Base-by-base conservation (phyloP, 1,139 yeast species). In the Yamadazyma songkhlaensis region DNA sequence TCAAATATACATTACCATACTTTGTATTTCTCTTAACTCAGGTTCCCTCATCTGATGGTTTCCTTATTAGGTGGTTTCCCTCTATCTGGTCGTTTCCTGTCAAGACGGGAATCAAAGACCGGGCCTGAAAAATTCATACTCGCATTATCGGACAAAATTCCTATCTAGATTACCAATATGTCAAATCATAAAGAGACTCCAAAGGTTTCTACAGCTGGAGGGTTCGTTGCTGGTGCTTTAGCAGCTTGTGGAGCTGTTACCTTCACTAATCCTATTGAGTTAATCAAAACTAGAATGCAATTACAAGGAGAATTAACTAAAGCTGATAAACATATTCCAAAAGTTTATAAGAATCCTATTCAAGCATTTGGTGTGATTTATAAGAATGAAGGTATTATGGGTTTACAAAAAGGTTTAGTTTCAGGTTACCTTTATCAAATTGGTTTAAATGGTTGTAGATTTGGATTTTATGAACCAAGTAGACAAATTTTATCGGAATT, bases 231-330 rank as follows among this genome's bases (percentile, higher is more conserved):
- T 10, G 98, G 97, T 4, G 96, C 96, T 6, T 49, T 88, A 9
- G 98, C 98, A 1, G 97, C 97, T 3, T 90, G 97, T 66, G 95
- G 95, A 37, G 97, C 98, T 0, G 98, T 92, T 27, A 92, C 97
- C 0, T 84, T 90, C 59, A 90, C 97, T 9, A 92, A 92, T 56
- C 98, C 98, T 7, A 84, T 92, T 43, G 98, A 92, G 57, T 72
- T 92, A 47, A 88, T 90, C 54, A 92, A 92, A 64, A 92, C 95
- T 3, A 73, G 97, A 62, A 86, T 92, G 95, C 98, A 92, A 61
- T 70, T 92, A 30, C 97, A 92, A 62, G 98, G 98, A 39, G 97
- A 92, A 61, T 70, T 92, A 37, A 67, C 81, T 3, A 72, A 81
- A 24, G 59, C 62, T 25, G 73, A 79, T 2, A 54, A 53, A 22